These are phyloP conservation scores for Fusarium pininemorale DNA, from an alignment of 2,329 filamentous ascomycete species.

Conservation along the genomic window DNA sequence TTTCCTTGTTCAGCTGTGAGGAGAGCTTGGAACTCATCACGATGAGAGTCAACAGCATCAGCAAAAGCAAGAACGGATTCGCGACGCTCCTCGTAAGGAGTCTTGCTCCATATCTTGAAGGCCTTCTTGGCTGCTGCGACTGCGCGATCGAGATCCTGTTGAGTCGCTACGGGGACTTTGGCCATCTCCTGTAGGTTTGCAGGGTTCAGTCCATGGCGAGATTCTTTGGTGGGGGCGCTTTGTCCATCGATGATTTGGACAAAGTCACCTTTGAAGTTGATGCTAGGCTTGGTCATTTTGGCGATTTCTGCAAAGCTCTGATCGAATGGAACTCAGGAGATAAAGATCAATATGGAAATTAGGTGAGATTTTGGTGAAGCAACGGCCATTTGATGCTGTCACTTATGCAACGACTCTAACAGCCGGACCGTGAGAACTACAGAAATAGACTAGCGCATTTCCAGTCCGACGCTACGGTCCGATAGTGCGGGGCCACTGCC, in stretches of 20 bases:
- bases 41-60: constrained; percentile 32
- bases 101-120: constrained; percentile 40
- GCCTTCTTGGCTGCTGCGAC: constrained; percentile 36
- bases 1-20: constrained; percentile 44
- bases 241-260: constrained; percentile 38
- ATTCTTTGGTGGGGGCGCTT: constrained; percentile 14
- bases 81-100: constrained; percentile 32
- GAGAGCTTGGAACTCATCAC: constrained; percentile 34
- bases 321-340: no score
- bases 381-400: background rate
- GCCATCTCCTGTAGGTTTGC: constrained; percentile 44
- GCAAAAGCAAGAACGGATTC: constrained; percentile 36
- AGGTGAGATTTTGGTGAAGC: background rate
- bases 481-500: background rate
- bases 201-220: constrained; percentile 41
- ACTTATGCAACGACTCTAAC: background rate
- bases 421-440: background rate
- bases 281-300: background rate
- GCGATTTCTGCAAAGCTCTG: background rate
- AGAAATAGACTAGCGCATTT: background rate
- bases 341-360: no score
- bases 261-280: constrained; percentile 24
- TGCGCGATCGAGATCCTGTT: constrained; percentile 38
- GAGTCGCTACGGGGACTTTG: constrained; percentile 38
- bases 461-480: background rate